Base-by-base conservation (phyloP, 306 rosid genomes). In the Aeschynomene evenia region DNA sequence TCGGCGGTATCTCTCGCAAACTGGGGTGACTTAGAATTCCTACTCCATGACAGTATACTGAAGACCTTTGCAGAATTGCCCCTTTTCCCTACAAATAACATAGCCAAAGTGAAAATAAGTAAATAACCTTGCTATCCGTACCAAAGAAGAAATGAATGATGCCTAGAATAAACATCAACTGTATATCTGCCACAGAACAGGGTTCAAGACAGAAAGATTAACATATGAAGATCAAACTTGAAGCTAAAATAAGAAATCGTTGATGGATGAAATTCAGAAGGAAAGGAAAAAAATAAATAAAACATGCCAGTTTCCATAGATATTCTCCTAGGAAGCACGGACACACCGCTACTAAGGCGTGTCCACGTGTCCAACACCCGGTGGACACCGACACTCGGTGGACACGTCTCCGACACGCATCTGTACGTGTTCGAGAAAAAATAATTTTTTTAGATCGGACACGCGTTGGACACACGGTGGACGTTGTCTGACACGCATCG, bases 1-100 rank as follows among this genome's bases (percentile, higher is more conserved):
- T 72, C 87, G 40, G 48, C 82, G n/a, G 63, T 63, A 58, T 84
- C 95, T 81, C 68, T 84, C 39, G 81, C 57, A 73, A 65, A 77
- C 19, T 81, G 93, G 36, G 79, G 79, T 66, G 98, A 81, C 81
- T 76, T 88, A 29, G 87, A 80, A 70, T 89, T 34, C 92, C 97
- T 43, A 72, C 82, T 87, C 95, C 99, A 62, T 62, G 97, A 87
- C 55, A 89, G 73, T 54, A 91, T 87, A 77, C 88, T 89, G 74
- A 91, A 89, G 80, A 94, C 97, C 80, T 83, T 91, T 16, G 95
- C 89, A 69, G 97, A 85, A 72, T 80, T 83, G 75, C 82, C 50
- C 60, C 86, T 83, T 82, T 85, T 83, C 72, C 92, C 99, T 94
- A 85, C 72, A 48, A 62, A 84, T 28, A 36, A 21, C 18, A 70